A percentile compares a stretch with the other conserved stretches of the same genome.
These are phyloP conservation scores for Erythrophleum fordii DNA, from an alignment of 306 rosid genomes.

Conservation along the genomic window DNA sequence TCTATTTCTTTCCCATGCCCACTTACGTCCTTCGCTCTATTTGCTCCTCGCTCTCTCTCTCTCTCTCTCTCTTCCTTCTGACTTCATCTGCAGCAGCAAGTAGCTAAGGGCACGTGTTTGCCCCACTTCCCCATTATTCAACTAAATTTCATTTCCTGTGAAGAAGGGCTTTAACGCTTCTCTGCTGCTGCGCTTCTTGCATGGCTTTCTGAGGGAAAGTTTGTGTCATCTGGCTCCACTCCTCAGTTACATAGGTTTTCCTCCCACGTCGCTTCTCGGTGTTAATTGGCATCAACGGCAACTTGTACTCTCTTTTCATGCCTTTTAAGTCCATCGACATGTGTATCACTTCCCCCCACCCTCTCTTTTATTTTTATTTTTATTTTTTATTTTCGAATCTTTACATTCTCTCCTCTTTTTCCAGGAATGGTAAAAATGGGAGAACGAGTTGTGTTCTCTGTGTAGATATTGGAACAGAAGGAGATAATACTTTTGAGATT, in stretches of 20 bases:
- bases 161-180: slow-evolving; percentile 28
- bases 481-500: slow-evolving; percentile 32
- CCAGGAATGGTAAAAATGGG: slow-evolving; percentile 55
- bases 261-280: slow-evolving; percentile 20
- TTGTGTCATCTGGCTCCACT: slow-evolving; percentile 29
- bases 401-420: slow-evolving; percentile 39
- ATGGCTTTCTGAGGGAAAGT: slow-evolving; percentile 31
- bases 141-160: slow-evolving; percentile 38
- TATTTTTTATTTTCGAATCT: slow-evolving; percentile 31
- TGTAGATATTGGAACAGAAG: slow-evolving; percentile 54
- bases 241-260: slow-evolving; percentile 38
- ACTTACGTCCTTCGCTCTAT: slow-evolving; percentile 27
- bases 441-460: slow-evolving; percentile 43
- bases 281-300: slow-evolving; percentile 11
- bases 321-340: slow-evolving; percentile 30
- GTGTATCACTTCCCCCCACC: slow-evolving; percentile 17
- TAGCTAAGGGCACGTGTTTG: slow-evolving; percentile 48
- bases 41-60: neutral
- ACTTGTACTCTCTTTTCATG: slow-evolving; percentile 22
- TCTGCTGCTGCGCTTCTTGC: slow-evolving; percentile 45
- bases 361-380: too few species aligned
- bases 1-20: slow-evolving; percentile 23
- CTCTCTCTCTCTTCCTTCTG: neutral
- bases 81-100: slow-evolving; percentile 43
- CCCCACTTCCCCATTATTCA: slow-evolving; percentile 45